phyloP scores from a whole-genome alignment of 306 rosid species.

The Quercus agrifolia region DNA sequence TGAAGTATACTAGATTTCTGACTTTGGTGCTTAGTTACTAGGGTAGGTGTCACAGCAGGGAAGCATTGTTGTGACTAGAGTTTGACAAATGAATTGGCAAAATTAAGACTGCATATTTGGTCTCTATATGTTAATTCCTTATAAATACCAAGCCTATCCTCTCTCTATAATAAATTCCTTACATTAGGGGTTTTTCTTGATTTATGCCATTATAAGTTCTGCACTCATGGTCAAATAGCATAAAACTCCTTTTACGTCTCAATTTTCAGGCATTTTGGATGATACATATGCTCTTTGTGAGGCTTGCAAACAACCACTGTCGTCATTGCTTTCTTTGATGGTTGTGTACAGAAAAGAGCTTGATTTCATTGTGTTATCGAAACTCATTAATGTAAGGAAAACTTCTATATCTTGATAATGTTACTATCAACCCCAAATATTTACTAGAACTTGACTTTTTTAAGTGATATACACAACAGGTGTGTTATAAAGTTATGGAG shows the following conservation, averaged over 20 bases:
- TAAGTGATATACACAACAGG: constrained; percentile 29
- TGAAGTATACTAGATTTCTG: neutral
- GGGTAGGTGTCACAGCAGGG: neutral
- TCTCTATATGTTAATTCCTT: neutral
- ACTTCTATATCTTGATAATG: neutral
- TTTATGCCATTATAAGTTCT: neutral
- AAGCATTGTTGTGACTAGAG: neutral
- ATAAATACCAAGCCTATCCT: neutral
- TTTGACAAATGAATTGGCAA: neutral
- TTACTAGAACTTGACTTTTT: neutral
- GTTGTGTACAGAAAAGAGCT: constrained; percentile 46
- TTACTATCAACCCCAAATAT: neutral
- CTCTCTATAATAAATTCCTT: neutral
- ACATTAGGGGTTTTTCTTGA: neutral
- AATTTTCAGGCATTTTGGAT: constrained; percentile 56
- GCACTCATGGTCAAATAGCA: neutral
- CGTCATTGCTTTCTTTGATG: constrained; percentile 49
- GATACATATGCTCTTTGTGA: constrained; percentile 56
- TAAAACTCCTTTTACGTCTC: neutral
- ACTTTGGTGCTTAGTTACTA: too few species aligned
- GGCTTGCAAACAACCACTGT: constrained; percentile 46
- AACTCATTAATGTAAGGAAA: constrained; percentile 37
- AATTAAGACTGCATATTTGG: neutral
- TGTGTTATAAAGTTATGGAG: constrained; percentile 34
- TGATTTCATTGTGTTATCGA: constrained; percentile 44